Base-by-base conservation (phyloP, 371 early-diverging fungal species). In the Umbelopsis sp. region DNA sequence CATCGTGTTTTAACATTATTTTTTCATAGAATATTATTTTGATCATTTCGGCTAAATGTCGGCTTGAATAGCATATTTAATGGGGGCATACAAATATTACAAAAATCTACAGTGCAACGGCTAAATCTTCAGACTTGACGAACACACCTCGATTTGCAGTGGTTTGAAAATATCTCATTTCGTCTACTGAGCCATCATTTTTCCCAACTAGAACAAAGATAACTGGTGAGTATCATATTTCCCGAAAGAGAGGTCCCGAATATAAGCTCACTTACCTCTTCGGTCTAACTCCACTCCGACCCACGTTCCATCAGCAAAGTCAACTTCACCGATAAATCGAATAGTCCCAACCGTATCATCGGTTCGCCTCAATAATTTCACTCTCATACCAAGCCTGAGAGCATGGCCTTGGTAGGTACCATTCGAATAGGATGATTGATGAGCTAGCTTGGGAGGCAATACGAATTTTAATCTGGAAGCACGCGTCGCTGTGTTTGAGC, bases 261-360 rank as follows among this genome's bases (percentile, higher is more conserved):
- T 18, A 65, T 45, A n/a, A 52, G 29, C 8, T 11, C 14, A 12
- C 50, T 66, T 74, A 79, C 77, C 79, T 66, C 76, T 63, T 44
- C 75, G 63, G 65, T 79, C 76, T 50, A 79, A 63, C 53, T 79
- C 79, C 18, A 79, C 79, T 11, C 77, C 79, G 16, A 79, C 50
- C 79, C 79, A 79, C 6, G 71, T 62, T 29, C 79, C 77, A 37
- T 74, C 72, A 16, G 76, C 73, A 69, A 79, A 79, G 35, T 67
- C 24, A 38, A 79, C 79, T 65, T 63, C 69, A 4, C 79, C 77
- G 3, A 65, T 48, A 25, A 48, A 65, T 18, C 65, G 65, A n/a
- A 65, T 51, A 6, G 77, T 79, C 1, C 77, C 80, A 16, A 72
- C 52, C 0, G 75, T 77, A 29, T 48, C 50, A 35, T 44, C 65